Evolutionary conservation across 169 alveolate species (phyloP).

Genomic region (Ichthyophthirius multifiliis): DNA sequence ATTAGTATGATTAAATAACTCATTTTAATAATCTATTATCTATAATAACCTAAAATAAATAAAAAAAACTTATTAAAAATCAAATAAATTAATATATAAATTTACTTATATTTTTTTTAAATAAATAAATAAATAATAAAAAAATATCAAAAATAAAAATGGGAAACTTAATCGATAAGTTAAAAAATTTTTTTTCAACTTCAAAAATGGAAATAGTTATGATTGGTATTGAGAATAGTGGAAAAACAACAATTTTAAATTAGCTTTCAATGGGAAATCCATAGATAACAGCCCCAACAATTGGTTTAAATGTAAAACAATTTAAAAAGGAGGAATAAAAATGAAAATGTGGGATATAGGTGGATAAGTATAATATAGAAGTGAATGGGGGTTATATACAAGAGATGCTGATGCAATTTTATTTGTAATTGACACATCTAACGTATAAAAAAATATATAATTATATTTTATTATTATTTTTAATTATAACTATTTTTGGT

Average conservation of each 20-base stretch:
- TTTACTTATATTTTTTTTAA: too few species aligned
- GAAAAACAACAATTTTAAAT: slow-evolving; percentile 77
- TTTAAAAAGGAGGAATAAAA: slow-evolving; percentile 63
- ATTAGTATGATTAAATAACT: too few species aligned
- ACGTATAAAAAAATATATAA: slow-evolving; percentile 29
- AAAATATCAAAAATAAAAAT: too few species aligned
- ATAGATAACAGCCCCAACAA: slow-evolving; percentile 68
- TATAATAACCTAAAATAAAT: too few species aligned
- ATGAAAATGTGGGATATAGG: slow-evolving; percentile 80
- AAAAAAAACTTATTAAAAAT: too few species aligned
- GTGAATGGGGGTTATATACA: slow-evolving; percentile 77
- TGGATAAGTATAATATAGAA: slow-evolving; percentile 73
- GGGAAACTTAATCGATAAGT: slow-evolving; percentile 30
- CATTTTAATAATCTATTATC: too few species aligned
- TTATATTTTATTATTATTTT: neutral
- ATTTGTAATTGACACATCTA: slow-evolving; percentile 69
- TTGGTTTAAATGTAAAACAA: slow-evolving; percentile 70
- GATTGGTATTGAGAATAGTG: slow-evolving; percentile 78
- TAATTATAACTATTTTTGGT: neutral
- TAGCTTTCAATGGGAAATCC: slow-evolving; percentile 54
- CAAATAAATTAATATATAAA: too few species aligned
- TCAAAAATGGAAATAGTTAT: slow-evolving; percentile 62
- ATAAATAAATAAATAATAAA: too few species aligned
- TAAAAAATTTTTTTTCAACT: slow-evolving; percentile 16
- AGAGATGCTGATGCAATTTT: slow-evolving; percentile 61